phyloP scores from a whole-genome alignment of 2,329 filamentous ascomycete species.

The Trichoderma brevicompactum region DNA sequence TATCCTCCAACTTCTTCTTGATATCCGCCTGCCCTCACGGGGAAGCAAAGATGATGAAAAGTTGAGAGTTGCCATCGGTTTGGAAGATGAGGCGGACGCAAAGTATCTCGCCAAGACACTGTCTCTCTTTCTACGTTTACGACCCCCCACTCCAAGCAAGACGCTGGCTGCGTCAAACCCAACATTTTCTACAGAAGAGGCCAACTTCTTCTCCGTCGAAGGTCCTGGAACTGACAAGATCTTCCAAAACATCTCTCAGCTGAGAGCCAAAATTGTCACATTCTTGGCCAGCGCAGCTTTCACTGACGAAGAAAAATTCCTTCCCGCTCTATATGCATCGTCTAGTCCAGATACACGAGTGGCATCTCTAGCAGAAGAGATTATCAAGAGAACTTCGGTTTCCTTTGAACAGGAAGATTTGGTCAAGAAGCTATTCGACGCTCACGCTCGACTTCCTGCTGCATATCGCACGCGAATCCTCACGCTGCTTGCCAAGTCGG shows the following conservation, averaged over 20 bases:
- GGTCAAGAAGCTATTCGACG: slow-evolving; percentile 68
- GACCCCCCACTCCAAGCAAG: slow-evolving; percentile 39
- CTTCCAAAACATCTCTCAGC: slow-evolving; percentile 46
- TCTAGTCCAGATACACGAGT: slow-evolving; percentile 82
- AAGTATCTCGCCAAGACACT: slow-evolving; percentile 75
- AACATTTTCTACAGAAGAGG: slow-evolving; percentile 39
- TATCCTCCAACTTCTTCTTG: slow-evolving; percentile 74
- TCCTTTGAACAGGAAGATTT: slow-evolving; percentile 71
- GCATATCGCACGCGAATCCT: slow-evolving; percentile 80
- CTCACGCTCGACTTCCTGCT: slow-evolving; percentile 74
- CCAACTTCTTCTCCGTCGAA: slow-evolving; percentile 40
- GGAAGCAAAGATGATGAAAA: slow-evolving; percentile 77
- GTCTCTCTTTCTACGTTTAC: slow-evolving; percentile 67
- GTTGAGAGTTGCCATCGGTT: slow-evolving; percentile 67
- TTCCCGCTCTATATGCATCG: slow-evolving; percentile 82
- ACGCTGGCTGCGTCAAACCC: slow-evolving; percentile 42
- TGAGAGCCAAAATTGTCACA: slow-evolving; percentile 62
- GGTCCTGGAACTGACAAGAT: slow-evolving; percentile 67
- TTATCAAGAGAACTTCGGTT: slow-evolving; percentile 78
- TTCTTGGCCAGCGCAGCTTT: slow-evolving; percentile 88
- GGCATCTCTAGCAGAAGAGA: slow-evolving; percentile 83
- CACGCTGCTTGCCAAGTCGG: slow-evolving; percentile 75
- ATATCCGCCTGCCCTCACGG: slow-evolving; percentile 72
- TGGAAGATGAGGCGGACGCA: slow-evolving; percentile 71
- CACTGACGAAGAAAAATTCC: slow-evolving; percentile 77